Percentiles rank a stretch among this genome's conserved stretches.
Conservation (phyloP, 805 yeast genomes). For the Ascoidea tarda region DNA sequence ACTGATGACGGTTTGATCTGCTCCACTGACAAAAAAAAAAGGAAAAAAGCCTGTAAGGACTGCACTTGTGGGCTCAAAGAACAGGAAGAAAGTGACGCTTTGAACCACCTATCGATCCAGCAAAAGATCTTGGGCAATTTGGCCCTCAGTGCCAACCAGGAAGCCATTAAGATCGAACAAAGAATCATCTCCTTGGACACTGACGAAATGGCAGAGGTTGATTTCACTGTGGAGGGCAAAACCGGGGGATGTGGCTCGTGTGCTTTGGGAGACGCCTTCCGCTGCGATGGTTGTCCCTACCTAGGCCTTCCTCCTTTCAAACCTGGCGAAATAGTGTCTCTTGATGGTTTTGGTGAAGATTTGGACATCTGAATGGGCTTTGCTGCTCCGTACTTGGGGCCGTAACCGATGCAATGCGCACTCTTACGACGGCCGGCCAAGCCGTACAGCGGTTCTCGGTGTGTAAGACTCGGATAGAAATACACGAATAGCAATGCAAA, state of each 20-base stretch:
- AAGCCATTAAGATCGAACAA: neutral
- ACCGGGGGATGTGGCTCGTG: conserved; percentile 98
- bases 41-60: conserved; percentile 94
- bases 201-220: conserved; percentile 17
- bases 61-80: conserved; percentile 97
- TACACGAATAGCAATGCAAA: too few species aligned
- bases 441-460: too few species aligned
- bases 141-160: neutral
- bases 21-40: conserved; percentile 33
- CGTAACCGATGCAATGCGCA: neutral
- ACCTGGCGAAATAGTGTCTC: conserved; percentile 83
- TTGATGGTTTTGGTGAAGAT: conserved; percentile 69
- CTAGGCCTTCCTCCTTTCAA: conserved; percentile 95
- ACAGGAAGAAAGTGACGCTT: conserved; percentile 50
- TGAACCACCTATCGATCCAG: neutral
- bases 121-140: too few species aligned
- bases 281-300: conserved; percentile 98
- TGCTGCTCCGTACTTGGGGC: neutral
- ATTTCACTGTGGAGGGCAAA: conserved; percentile 12
- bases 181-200: conserved; percentile 12
- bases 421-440: too few species aligned
- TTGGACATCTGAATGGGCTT: conserved; percentile 21
- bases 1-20: conserved; percentile 17
- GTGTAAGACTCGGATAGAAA: too few species aligned
- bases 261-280: conserved; percentile 93